Conservation (phyloP, 768 basidiomycete genomes). For the Hemileccinum impolitum region DNA sequence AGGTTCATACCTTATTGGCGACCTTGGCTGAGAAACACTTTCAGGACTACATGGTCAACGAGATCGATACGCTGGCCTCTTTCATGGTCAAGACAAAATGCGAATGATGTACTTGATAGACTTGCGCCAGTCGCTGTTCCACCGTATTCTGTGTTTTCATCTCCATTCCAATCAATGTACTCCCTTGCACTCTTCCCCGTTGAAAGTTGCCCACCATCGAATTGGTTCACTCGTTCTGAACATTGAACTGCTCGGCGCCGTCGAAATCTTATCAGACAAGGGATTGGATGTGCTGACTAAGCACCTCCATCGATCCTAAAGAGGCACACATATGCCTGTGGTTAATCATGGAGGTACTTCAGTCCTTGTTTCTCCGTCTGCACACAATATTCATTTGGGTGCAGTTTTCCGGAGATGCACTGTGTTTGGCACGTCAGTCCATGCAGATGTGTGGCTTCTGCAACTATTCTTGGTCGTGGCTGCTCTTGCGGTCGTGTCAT, state of each 20-base stretch:
- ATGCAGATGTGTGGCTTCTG: not conserved
- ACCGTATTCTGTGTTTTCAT: constrained; percentile 6
- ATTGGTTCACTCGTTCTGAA: not conserved
- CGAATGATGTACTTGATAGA: constrained; percentile 33
- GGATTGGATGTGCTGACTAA: constrained; percentile 17
- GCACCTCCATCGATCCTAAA: constrained; percentile 7
- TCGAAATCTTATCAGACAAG: constrained; percentile 27
- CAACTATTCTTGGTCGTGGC: not conserved
- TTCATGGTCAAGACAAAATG: constrained; percentile 74
- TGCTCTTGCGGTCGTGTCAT: not conserved
- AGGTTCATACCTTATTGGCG: constrained; percentile 65
- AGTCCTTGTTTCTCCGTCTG: not conserved
- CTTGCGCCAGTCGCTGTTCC: constrained; percentile 17
- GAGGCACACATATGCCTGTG: constrained; percentile 5
- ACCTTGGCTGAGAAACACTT: constrained; percentile 73
- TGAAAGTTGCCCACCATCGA: not conserved
- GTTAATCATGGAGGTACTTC: not conserved
- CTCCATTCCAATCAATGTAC: constrained; percentile 15
- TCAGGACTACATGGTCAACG: constrained; percentile 56
- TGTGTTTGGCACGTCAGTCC: not conserved
- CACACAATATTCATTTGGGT: not conserved
- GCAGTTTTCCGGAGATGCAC: not conserved
- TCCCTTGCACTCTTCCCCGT: constrained; percentile 1
- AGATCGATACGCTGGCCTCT: constrained; percentile 77
- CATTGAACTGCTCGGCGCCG: not conserved